Evolutionary conservation across 352 stramenopile genomes (phyloP), one percentile per base, ranked within the genome.

Genomic region (Plasmopara muralis): DNA sequence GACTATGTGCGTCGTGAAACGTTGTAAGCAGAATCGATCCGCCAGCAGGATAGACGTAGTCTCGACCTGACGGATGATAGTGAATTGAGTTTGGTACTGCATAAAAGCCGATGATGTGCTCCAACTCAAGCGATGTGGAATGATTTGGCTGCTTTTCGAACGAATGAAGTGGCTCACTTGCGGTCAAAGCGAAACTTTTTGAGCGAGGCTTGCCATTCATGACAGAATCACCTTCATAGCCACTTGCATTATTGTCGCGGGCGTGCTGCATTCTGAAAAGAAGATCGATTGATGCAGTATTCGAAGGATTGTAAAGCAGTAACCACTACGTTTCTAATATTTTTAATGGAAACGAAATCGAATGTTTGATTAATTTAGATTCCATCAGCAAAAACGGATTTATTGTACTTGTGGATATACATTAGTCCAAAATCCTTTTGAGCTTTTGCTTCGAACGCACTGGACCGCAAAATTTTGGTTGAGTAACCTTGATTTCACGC

Each of bases 61-160:
- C 77, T 14, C 64, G 62, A 0, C 73, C 83, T 0, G 62, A 78
- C 10, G 90, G 89, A 28, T 96, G 88, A 46, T 86, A 95, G 57
- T 92, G 77, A 45, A 97, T 70, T 0, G 81, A 75, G n/a, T 90
- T 87, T 8, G 73, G 70, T 18, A 95, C 65, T 4, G 81, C 70
- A 4, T 77, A 91, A 56, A 93, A 92, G 7, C 88, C 92, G 53
- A 98, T 96, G n/a, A 84, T 92, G 65, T 96, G 90, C 63, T 97
- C 87, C 35, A 97, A 67, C 51, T 97, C 90, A 33, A 97, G 88
- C 13, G 43, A 47, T 4, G 46, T 38, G 16, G 48, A 29, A 28
- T 13, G 10, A 18, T 60, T 53, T 18, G 47, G 30, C 31, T 58
- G 47, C 47, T 60, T 56, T n/a, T 64, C 45, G n/a, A 33, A 20